Base-by-base conservation (phyloP, 2,329 filamentous ascomycete species). In the Beauveria asiatica region DNA sequence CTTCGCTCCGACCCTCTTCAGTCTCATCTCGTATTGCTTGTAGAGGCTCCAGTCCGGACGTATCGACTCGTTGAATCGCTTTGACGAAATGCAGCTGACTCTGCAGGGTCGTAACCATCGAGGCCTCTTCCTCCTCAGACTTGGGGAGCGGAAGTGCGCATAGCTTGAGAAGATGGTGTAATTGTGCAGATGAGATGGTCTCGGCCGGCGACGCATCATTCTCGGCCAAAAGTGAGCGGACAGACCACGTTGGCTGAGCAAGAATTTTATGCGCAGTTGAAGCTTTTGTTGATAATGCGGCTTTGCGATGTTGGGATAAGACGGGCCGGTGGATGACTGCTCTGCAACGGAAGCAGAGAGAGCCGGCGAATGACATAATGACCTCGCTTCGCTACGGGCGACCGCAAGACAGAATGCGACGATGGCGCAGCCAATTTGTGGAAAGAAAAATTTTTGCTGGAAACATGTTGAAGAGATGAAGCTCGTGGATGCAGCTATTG, bases 51-150 rank as follows among this genome's bases (percentile, higher is more conserved):
- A 97, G 78, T 3, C 82, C 85, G 0, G 79, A 74, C 0, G 90
- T 92, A 71, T 96, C 83, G 53, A 96, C 87, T 49, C 80, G 77
- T 69, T 96, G 92, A 21, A 97, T 86, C 63, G 91, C 84, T 63
- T 84, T 86, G n/a, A 97, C 92, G 69, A 99, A 99, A 68, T 89
- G 87, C 0, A 99, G 82, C 70, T 99, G 94, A 37, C 88, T 85
- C 57, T 86, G 81, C 2, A 99, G 80, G 1, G 87, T 92, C 23
- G 81, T 70, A 3, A 96, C 80, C 83, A 96, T 90, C 27, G 79
- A 74, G 0, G 76, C 68, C 70, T 96, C 88, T 66, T 92, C 86
- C 56, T 78, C 78, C 1, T 76, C 65, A 2, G 79, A 79, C 19
- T 79, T 74, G 0, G 93, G 92, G 1, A 81, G 80, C 0, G 93